Base-by-base conservation (phyloP, 2,329 filamentous ascomycete species). In the Beauveria pseudobassiana region DNA sequence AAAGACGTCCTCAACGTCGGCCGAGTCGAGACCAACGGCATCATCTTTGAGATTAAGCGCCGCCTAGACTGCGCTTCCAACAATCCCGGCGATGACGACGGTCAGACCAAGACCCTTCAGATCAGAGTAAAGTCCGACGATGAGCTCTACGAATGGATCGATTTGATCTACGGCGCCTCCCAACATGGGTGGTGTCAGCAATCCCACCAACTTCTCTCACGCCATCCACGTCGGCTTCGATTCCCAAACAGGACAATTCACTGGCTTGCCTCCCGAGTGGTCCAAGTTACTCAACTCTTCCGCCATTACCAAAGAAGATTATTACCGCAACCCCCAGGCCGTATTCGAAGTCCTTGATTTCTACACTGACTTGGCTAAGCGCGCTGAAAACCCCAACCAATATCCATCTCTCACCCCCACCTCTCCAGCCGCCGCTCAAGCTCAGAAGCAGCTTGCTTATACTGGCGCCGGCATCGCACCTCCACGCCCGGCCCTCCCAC, bases 141-240 rank as follows among this genome's bases (percentile, higher is more conserved):
- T 71, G 95, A 99, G 68, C 86, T 99, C 59, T 99, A 99, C 75
- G 92, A 96, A 70, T 99, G 95, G 95, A 96, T 98, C 70, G 95
- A 99, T 75, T 91, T 93, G 73, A 96, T 99, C 67, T 98, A 98
- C 73, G 92, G 93, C 68, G 89, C 93, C 66, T 98, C 93, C 95
- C 20, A 93, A 91, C 65, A 96, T 98, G 91, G 93, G 95, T 64
- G 95, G 95, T 68, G 95, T 99, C 62, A 97, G 93, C 77, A 97
- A 98, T 75, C 95, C 95, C 6, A 98, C 95, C 66, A 97, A 98
- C 78, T 99, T 99, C 78, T 92, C 90, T 26, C 95, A 99, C 73
- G 89, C 93, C 52, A 93, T 99, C 26, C 95, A 99, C 73, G 95
- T 99, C 67, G 95, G 95, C 63, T 99, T 98, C 72, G 95, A 99